Conservation (phyloP, 1,284 basidiomycete genomes). For the Fomes fomentarius region DNA sequence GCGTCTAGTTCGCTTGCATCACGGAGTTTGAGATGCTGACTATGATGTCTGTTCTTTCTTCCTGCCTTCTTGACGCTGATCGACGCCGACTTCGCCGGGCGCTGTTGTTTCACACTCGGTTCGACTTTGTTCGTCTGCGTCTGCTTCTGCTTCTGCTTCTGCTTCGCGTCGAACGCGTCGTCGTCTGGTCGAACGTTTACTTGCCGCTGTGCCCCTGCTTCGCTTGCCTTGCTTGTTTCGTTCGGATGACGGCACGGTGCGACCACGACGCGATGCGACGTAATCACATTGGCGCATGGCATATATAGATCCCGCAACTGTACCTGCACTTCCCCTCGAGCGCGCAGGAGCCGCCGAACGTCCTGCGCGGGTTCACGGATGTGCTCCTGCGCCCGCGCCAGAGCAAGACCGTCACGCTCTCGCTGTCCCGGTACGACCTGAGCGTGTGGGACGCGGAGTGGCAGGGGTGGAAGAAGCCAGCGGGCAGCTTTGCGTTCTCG, state of each 20-base stretch:
- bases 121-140: too few species aligned
- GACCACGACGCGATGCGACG: too few species aligned
- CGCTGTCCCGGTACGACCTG: slow-evolving; percentile 46
- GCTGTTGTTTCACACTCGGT: too few species aligned
- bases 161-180: too few species aligned
- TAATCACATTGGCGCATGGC: too few species aligned
- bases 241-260: too few species aligned
- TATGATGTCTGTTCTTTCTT: background rate
- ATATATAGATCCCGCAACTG: slow-evolving; percentile 50
- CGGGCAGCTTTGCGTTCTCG: slow-evolving; percentile 46
- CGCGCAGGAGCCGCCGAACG: slow-evolving; percentile 44
- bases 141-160: too few species aligned
- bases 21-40: background rate
- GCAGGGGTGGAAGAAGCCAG: slow-evolving; percentile 56
- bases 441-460: slow-evolving; percentile 49
- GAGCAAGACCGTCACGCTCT: slow-evolving; percentile 39
- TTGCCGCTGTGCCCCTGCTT: too few species aligned
- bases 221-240: too few species aligned
- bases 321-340: slow-evolving; percentile 45
- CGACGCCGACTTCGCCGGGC: background rate
- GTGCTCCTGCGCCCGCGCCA: slow-evolving; percentile 42
- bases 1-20: slow-evolving; percentile 5
- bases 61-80: background rate
- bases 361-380: slow-evolving; percentile 49
- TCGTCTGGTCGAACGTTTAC: too few species aligned